These are phyloP conservation scores for Vachellia collinsii DNA, from an alignment of 306 rosid genomes.

Conservation along the genomic window DNA sequence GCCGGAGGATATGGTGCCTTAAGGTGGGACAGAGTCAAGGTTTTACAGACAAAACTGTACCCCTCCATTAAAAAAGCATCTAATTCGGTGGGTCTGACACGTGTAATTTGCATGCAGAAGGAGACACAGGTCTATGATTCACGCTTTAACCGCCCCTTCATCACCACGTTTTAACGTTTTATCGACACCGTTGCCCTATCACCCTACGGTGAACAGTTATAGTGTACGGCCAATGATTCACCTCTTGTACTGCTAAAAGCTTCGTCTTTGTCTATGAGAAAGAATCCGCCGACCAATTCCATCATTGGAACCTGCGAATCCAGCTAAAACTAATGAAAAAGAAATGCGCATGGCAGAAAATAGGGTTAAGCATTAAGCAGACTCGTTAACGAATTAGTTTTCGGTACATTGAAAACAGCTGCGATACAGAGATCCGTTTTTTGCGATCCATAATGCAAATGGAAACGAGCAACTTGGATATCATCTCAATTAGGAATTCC, in stretches of 20 bases:
- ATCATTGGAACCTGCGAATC: conserved; percentile 14
- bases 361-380: neutral
- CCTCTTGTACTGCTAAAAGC: neutral
- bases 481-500: no score
- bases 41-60: neutral
- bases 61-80: conserved; percentile 19
- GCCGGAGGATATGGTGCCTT: conserved; percentile 44
- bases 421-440: neutral
- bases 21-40: conserved; percentile 45
- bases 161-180: neutral
- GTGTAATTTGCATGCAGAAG: conserved; percentile 42
- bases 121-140: neutral
- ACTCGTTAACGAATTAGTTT: neutral
- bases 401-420: neutral
- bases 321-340: neutral
- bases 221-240: neutral
- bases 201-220: neutral
- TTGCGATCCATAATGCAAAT: neutral
- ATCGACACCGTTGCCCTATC: neutral
- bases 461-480: no score
- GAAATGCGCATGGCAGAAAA: neutral
- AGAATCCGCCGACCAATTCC: neutral
- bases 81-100: conserved; percentile 18
- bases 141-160: neutral
- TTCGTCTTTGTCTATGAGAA: neutral